Base-by-base conservation (phyloP, 2,329 filamentous ascomycete genomes). In the Moelleriella libera region DNA sequence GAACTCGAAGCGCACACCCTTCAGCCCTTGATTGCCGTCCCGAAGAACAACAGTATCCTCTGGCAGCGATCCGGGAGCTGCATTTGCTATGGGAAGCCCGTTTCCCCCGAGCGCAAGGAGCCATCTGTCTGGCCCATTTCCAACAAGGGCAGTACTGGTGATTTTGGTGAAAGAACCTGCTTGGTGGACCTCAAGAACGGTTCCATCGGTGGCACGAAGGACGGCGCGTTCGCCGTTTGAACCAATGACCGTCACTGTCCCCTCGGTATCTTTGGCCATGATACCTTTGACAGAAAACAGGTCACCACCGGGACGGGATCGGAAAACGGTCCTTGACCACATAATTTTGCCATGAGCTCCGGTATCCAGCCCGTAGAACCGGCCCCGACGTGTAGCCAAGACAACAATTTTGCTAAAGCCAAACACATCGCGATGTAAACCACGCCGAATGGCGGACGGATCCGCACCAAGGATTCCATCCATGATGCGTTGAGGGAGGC, bases 331-430 rank as follows among this genome's bases (percentile, higher is more conserved):
- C 44, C 76, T 71, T 43, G 78, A 83, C 92, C 92, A 97, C 14
- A 85, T 65, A 8, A 95, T 69, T 37, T 73, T 73, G 4, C 88
- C 88, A 10, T 83, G 73, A 50, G 81, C 82, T 29, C 82, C 86
- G 34, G 82, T 79, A 62, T 95, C 82, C 21, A 98, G 69, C 3
- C 83, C 87, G 54, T 89, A 84, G 14, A 97, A 67, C 53, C 85
- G 82, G 11, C 89, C 89, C 48, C 80, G 82, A 47, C 78, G 74
- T 2, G 89, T 95, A 5, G 83, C 88, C 45, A 95, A 70, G 49
- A 96, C 71, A 5, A 89, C 76, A 32, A 90, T 69, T 65, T 95
- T 94, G 62, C 86, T 83, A 65, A 96, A 90, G 5, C 90, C 90
- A 62, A 97, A 97, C 40, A 74, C 78, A 57, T 92, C 85, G 12